Evolutionary conservation across 140 eudicot genomes (phyloP), one percentile per base, ranked within the genome.

Genomic region (Oenanthe javanica): DNA sequence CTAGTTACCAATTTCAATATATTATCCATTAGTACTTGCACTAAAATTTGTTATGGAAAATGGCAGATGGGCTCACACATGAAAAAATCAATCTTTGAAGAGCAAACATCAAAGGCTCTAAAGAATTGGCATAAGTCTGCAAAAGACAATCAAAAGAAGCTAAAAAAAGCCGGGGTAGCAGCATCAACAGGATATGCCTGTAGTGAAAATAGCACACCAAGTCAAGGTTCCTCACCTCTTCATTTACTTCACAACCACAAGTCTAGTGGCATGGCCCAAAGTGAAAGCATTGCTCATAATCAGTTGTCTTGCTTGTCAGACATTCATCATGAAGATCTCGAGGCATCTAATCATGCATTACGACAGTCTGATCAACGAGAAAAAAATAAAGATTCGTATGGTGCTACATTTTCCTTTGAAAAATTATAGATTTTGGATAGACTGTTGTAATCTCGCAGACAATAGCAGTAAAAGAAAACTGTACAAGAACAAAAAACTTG

Each of bases 191-290:
- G 79, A 36, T 46, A 23, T 69, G 52, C 54, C 42, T 63, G 57
- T 46, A 63, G 84, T 54, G 84, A 75, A 15, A 79, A 70, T 75
- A 40, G 49, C 19, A 83, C 83, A 21, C 86, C 86, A 9, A 52
- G 76, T 52, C 83, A 50, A 14, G 83, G 84, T 51, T 70, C 85
- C 23, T 83, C 89, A 13, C 89, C 86, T 2, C 12, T 86, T 42
- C 84, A 86, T 74, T 81, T 86, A 79, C 85, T 86, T 16, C 89
- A 80, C 81, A 81, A 84, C 38, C 43, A 80, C 82, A 77, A 83
- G 81, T 73, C 85, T 12, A 81, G 57, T 47, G 67, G 74, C 50
- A 76, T 45, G 13, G 83, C 45, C 21, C 77, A 81, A 23, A 75
- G 48, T n/a, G 88, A 85, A 82, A 85, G 88, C 59, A 14, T 85